Base-by-base conservation (phyloP, 2,329 filamentous ascomycete genomes). In the Mycosphaerella sp. region DNA sequence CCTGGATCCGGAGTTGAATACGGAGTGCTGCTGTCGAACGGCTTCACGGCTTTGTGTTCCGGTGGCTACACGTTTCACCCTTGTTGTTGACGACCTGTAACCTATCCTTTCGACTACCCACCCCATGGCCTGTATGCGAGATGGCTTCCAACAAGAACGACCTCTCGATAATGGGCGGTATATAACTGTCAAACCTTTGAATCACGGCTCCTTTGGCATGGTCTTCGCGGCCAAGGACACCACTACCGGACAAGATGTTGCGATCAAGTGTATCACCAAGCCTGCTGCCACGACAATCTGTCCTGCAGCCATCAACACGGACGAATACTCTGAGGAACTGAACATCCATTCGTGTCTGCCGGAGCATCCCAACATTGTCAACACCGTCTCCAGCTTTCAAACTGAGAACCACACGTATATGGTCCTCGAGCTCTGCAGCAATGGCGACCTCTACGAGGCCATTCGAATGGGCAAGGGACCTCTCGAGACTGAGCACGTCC, bases 121-220 rank as follows among this genome's bases (percentile, higher is more conserved):
- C 58, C 61, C 57, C 62, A 86, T 95, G 89, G 87, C 89, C 75
- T 95, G 89, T 77, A 81, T 95, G 77, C 83, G 84, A 74, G 82
- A 89, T 73, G 79, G 83, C 67, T 93, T 95, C 73, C 76, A 82
- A 66, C 77, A 82, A 71, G 88, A 86, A 71, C 81, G 86, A 71
- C 74, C 95, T 67, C 83, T 95, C 67, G 84, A 87, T 68, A 59
- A 63, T 44, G 89, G 88, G 70, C 90, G 93, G 61, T 98, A 93
- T 71, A 79, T 87, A 73, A 95, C 90, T 50, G 79, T 96, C 66
- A 87, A 90, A 61, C 90, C 93, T 52, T 86, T 98, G 74, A 98
- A 98, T 69, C 89, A 96, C 79, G 93, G 93, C 63, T 97, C 93
- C 50, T 98, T 97, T 67, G 93, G 93, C 68, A 94, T 97, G 88